A percentile compares a stretch with the other conserved stretches of the same genome.
These are phyloP conservation scores for Metschnikowia kunwiensis DNA, from an alignment of 805 yeast species.

Conservation along the genomic window DNA sequence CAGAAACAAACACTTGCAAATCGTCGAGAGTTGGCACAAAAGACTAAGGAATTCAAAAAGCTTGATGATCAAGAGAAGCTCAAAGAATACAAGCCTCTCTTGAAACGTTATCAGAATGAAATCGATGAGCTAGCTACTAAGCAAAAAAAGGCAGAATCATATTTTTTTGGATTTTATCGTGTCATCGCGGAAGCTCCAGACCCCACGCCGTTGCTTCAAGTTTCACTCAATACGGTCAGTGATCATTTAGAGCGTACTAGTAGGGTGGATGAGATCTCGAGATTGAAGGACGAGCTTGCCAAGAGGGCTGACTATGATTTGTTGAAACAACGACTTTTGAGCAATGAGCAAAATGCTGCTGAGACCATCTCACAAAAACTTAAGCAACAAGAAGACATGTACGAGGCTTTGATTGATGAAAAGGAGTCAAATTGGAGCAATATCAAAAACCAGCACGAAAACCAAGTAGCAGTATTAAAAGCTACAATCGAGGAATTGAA, in stretches of 20 bases:
- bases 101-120: conserved; percentile 80
- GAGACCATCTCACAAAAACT: conserved; percentile 52
- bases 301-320: conserved; percentile 76
- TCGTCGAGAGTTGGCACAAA: conserved; percentile 73
- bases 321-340: conserved; percentile 57
- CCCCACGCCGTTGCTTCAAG: conserved; percentile 76
- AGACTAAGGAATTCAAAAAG: conserved; percentile 84
- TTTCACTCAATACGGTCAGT: conserved; percentile 61
- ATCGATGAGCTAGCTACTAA: conserved; percentile 79
- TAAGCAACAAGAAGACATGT: conserved; percentile 71
- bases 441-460: conserved; percentile 50
- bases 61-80: conserved; percentile 66
- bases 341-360: conserved; percentile 59
- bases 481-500: conserved; percentile 61
- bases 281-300: conserved; percentile 56
- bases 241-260: conserved; percentile 51
- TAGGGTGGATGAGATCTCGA: conserved; percentile 48
- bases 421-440: conserved; percentile 66
- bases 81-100: conserved; percentile 58
- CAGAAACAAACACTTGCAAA: conserved; percentile 66
- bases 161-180: conserved; percentile 72
- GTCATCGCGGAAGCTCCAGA: conserved; percentile 88
- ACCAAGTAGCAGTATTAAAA: conserved; percentile 50
- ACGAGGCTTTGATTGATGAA: conserved; percentile 66
- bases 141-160: conserved; percentile 68